phyloP scores from a whole-genome alignment of 202 grass and related monocot species.

The Setaria viridis region DNA sequence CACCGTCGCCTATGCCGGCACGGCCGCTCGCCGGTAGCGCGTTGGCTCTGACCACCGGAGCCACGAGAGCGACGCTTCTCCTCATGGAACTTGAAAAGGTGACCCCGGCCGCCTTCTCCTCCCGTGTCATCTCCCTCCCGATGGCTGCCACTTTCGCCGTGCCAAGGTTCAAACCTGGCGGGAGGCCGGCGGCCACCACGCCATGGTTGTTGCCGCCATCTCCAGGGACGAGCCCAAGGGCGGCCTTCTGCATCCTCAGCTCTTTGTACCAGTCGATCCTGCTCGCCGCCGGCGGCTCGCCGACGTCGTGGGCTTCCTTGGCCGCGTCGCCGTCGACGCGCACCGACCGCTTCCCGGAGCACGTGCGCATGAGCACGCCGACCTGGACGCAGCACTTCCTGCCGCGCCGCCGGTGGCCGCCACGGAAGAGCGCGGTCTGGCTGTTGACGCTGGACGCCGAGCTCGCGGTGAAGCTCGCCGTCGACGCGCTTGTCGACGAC shows the following conservation, averaged over 20 bases:
- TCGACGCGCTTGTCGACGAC: constrained; percentile 28
- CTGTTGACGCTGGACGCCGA: constrained; percentile 71
- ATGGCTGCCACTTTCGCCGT: constrained; percentile 49
- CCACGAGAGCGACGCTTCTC: constrained; percentile 29
- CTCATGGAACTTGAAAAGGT: constrained; percentile 19
- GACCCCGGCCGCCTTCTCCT: constrained; percentile 22
- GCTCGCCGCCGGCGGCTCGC: neutral
- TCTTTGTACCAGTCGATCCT: constrained; percentile 57
- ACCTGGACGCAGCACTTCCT: constrained; percentile 56
- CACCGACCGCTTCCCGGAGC: constrained; percentile 65
- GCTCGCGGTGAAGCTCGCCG: constrained; percentile 27
- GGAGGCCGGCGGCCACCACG: constrained; percentile 27
- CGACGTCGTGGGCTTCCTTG: neutral
- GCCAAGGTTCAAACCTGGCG: constrained; percentile 42
- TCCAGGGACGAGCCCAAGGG: constrained; percentile 25
- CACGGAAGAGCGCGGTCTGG: constrained; percentile 59
- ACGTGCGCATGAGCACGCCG: constrained; percentile 61
- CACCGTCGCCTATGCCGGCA: neutral
- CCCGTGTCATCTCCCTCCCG: constrained; percentile 27
- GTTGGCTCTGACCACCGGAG: constrained; percentile 36
- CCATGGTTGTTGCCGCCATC: constrained; percentile 9
- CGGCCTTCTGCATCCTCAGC: constrained; percentile 64
- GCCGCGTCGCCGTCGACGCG: constrained; percentile 48
- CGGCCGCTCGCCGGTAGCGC: neutral
- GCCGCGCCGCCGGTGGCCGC: constrained; percentile 3